Evolutionary conservation across 1,139 yeast species (phyloP), one percentile per base, ranked within the genome.

Genomic region (Saccharomyces pastorianus): DNA sequence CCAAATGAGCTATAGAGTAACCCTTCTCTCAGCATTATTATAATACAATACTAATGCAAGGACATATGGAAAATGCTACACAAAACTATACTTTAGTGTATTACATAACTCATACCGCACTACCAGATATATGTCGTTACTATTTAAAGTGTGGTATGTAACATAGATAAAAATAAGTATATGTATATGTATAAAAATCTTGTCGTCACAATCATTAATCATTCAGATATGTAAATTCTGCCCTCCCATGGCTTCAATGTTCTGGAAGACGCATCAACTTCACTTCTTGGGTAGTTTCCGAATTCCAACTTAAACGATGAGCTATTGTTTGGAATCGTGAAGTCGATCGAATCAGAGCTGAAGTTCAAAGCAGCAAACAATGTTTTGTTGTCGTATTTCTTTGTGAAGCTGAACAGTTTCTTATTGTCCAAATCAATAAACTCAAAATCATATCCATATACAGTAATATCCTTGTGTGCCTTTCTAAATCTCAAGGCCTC

Each of bases 291-390:
- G n/a, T 27, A 48, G 38, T 56, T 55, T n/a, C 56, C 58, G 61
- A 53, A 67, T 64, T 51, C 70, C 65, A 55, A 74, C 72, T 6
- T 55, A 17, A 38, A 38, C 23, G 44, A 38, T 0, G 25, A 4
- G 44, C 13, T 17, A 38, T 38, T 25, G 9, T 38, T 38, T 38
- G 44, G 44, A 38, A 38, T 20, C 25, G 44, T 38, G 7, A 25
- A 38, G 3, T 38, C 53, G 7, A 58, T 52, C 4, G 51, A 55
- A 14, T 61, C 60, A 34, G 66, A 61, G 29, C 76, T 65, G 60
- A 80, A 78, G 69, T 80, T 80, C 67, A 80, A 71, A 6, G 73
- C 79, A 47, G 76, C 75, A 57, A 73, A 73, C 11, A 76, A 72
- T 55, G 70, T 71, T 46, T 66, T 60, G 25, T 55, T 60, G 13